Percentiles rank a stretch among this genome's conserved stretches.
phyloP scores from a whole-genome alignment of 164 flowering plant genomes.

The Liriodendron chinense region DNA sequence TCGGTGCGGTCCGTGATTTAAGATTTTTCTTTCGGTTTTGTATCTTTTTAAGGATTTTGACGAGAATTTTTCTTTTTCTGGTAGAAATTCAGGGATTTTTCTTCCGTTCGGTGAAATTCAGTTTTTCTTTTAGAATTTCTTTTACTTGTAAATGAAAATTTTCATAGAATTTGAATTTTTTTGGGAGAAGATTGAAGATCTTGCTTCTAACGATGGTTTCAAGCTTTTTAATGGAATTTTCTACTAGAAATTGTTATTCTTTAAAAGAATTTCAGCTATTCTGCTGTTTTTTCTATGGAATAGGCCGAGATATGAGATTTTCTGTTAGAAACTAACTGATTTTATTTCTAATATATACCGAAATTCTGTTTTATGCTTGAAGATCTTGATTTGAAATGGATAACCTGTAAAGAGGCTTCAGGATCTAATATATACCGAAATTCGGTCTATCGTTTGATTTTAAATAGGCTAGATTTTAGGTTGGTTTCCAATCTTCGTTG shows the following conservation, averaged over 20 bases:
- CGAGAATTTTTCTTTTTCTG: background rate
- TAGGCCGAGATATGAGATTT: too few relatives aligned
- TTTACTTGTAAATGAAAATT: background rate
- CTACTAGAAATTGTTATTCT: background rate
- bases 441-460: too few relatives aligned
- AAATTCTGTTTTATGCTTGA: too few relatives aligned
- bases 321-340: background rate
- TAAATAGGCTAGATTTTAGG: too few relatives aligned
- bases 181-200: background rate
- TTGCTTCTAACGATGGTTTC: background rate
- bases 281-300: background rate
- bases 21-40: background rate
- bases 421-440: background rate
- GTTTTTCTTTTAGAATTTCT: background rate
- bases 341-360: too few relatives aligned
- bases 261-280: background rate
- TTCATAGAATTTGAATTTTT: background rate
- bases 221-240: too few relatives aligned
- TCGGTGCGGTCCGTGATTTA: too few relatives aligned
- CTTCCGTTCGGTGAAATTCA: too few relatives aligned
- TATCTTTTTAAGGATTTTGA: background rate
- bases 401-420: background rate
- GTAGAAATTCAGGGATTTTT: background rate
- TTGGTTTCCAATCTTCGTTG: too few relatives aligned
- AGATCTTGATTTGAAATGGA: too few relatives aligned